phyloP scores from a whole-genome alignment of 306 rosid genomes.

The Begonia loranthoides region DNA sequence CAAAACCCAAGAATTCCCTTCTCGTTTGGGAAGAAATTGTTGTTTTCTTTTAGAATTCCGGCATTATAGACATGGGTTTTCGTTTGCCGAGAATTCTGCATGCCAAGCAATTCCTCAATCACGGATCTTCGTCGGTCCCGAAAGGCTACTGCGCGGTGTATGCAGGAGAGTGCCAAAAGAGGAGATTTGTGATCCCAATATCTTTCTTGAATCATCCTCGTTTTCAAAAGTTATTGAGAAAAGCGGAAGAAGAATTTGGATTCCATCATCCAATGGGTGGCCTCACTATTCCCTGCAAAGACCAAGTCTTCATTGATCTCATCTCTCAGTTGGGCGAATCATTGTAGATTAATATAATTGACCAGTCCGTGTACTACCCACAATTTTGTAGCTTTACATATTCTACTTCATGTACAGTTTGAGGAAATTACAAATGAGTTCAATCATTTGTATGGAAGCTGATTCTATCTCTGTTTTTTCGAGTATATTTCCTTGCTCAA shows the following conservation, averaged over 20 bases:
- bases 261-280: slow-evolving; percentile 15
- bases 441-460: too few relatives aligned
- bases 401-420: too few relatives aligned
- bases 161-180: slow-evolving; percentile 14
- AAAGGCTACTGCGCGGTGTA: slow-evolving; percentile 19
- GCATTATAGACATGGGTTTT: slow-evolving; percentile 1
- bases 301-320: slow-evolving; percentile 12
- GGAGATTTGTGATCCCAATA: slow-evolving; percentile 16
- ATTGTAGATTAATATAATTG: too few relatives aligned
- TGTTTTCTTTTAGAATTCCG: neutral
- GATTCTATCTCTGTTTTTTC: too few relatives aligned
- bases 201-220: slow-evolving; percentile 13
- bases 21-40: neutral
- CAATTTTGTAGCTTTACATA: too few relatives aligned
- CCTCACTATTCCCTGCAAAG: slow-evolving; percentile 14
- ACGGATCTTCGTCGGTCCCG: neutral
- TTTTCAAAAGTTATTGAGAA: slow-evolving; percentile 10
- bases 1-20: neutral
- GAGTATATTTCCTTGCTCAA: too few relatives aligned
- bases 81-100: slow-evolving; percentile 6
- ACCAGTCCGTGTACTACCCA: too few relatives aligned
- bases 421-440: too few relatives aligned
- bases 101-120: slow-evolving; percentile 1
- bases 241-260: slow-evolving; percentile 17
- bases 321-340: slow-evolving; percentile 4